Percentiles rank a stretch among this genome's conserved stretches.
These are phyloP conservation scores for Camelina hispida DNA, from an alignment of 345 rosid genomes.

Conservation along the genomic window DNA sequence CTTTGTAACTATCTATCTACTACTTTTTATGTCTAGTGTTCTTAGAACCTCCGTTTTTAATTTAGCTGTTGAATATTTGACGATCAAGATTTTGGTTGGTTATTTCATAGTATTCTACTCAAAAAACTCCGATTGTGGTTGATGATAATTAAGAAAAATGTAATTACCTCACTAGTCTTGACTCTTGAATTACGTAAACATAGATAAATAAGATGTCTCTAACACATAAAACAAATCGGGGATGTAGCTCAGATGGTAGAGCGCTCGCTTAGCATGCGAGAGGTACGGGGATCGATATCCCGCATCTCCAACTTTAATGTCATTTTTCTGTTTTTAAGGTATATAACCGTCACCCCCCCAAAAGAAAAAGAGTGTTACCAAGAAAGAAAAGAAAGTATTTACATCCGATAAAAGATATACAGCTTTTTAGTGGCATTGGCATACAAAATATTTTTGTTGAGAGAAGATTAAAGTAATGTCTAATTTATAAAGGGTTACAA, in stretches of 20 bases:
- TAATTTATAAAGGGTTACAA: background rate
- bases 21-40: no score
- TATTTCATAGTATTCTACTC: background rate
- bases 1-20: no score
- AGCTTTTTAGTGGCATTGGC: background rate
- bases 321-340: no score
- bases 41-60: no score
- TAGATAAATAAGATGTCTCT: no score
- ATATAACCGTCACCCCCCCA: background rate
- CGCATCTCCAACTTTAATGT: conserved; percentile 60
- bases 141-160: background rate
- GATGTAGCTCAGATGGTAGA: conserved; percentile 95
- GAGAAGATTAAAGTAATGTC: background rate
- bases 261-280: conserved; percentile 96
- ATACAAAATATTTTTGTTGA: no score
- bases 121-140: background rate
- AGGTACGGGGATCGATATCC: conserved; percentile 87
- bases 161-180: no score
- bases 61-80: background rate
- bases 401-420: background rate
- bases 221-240: conserved; percentile 31
- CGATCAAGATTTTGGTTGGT: background rate
- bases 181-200: no score
- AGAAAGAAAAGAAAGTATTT: background rate
- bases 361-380: background rate